Evolutionary conservation across 2,329 filamentous ascomycete genomes (phyloP), one percentile per base, ranked within the genome.

Genomic region (Botryotinia calthae): DNA sequence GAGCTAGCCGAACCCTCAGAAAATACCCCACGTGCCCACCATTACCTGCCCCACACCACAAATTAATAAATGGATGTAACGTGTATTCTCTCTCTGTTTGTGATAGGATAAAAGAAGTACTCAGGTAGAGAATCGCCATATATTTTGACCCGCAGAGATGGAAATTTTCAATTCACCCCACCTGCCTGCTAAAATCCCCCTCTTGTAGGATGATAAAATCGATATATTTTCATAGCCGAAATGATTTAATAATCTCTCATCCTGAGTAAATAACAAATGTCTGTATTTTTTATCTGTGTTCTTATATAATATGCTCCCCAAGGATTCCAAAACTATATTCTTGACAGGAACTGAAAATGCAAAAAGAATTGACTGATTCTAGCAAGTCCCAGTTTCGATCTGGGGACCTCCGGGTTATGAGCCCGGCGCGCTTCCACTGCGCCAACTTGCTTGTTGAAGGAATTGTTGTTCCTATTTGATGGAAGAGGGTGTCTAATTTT

Each of bases 351-450:
- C 2, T 16, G 25, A 54, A 54, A 54, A 25, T 2, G 48, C 48
- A 54, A 54, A 54, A 54, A 7, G 4, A 6, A 51, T 4, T 25
- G 9, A 2, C 1, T 4, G 2, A 2, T 14, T 14, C 9, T 67
- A 67, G 65, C 65, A 67, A 67, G 65, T 67, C 77, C 76, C 76
- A 73, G 79, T 81, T 81, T 81, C 80, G 80, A 81, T 82, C 80
- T 75, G 76, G 78, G 77, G 80, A 77, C 80, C 80, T 81, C 80
- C 79, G 80, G 80, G 80, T 81, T 81, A 81, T 81, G 80, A 81
- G 80, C 80, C 80, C 80, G 80, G 80, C 76, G 75, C 79, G 80
- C 80, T 81, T 81, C 80, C 79, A 76, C 80, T 81, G 80, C 80
- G 80, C 80, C 79, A 81, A 77, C 77, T 79, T 81, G 79, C 80